Evolutionary conservation across 768 basidiomycete genomes (phyloP).

Genomic region (Coprinopsis cinerea): DNA sequence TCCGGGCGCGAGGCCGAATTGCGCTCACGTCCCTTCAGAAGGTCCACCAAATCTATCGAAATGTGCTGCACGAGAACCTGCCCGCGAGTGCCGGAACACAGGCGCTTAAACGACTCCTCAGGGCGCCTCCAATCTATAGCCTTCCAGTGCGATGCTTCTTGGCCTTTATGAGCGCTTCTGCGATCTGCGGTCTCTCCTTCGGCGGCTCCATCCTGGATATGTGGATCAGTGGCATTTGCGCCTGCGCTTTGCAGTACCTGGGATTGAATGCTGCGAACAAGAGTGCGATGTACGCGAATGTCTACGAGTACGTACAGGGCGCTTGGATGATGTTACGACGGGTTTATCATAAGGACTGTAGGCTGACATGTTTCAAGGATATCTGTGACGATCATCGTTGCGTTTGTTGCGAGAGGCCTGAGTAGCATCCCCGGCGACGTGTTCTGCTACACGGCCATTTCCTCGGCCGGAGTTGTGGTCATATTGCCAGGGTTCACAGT

Average conservation of each 20-base stretch:
- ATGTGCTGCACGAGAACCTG: conserved; percentile 81
- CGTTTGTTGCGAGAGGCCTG: conserved; percentile 74
- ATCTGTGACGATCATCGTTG: conserved; percentile 77
- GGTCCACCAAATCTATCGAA: conserved; percentile 80
- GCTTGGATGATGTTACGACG: too few species aligned
- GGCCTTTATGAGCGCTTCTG: conserved; percentile 71
- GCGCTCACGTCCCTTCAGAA: conserved; percentile 77
- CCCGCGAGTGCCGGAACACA: conserved; percentile 66
- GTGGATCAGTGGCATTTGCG: conserved; percentile 70
- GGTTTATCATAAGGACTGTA: not conserved
- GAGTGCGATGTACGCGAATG: conserved; percentile 89
- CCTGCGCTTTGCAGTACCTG: conserved; percentile 68
- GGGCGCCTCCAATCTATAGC: conserved; percentile 61
- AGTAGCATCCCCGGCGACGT: conserved; percentile 67
- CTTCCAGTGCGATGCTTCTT: conserved; percentile 62
- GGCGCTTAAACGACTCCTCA: conserved; percentile 58
- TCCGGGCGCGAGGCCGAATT: conserved; percentile 74
- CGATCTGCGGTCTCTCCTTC: conserved; percentile 80
- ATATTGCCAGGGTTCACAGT: conserved; percentile 87
- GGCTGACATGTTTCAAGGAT: conserved; percentile 43
- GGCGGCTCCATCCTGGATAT: conserved; percentile 80
- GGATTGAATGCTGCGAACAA: conserved; percentile 79
- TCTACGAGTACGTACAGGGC: conserved; percentile 93
- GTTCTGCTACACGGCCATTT: conserved; percentile 89
- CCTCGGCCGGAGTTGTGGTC: conserved; percentile 85